Evolutionary conservation across 2,329 filamentous ascomycete species (phyloP).

Genomic region (Phoma sp.): DNA sequence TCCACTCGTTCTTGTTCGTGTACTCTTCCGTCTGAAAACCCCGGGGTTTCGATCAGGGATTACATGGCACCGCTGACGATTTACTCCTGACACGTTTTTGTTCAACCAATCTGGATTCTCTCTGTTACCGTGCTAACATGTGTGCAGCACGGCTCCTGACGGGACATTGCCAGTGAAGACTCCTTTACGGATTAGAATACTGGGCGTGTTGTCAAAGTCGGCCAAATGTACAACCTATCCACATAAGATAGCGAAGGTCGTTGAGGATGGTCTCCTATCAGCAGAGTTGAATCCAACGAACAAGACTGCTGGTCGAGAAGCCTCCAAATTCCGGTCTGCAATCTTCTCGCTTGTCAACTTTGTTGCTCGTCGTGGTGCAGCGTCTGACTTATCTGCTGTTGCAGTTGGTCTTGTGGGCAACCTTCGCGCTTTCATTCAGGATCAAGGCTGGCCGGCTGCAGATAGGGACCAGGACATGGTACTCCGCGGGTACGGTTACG

Average conservation of each 20-base stretch:
- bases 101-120: too few species aligned
- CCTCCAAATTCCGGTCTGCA: constrained; percentile 79
- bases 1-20: neutral
- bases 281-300: constrained; percentile 40
- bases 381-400: constrained; percentile 67
- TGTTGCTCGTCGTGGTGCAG: constrained; percentile 76
- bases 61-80: too few species aligned
- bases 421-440: constrained; percentile 75
- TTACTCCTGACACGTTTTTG: too few species aligned
- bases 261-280: constrained; percentile 69
- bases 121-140: constrained; percentile 1
- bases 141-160: constrained; percentile 45
- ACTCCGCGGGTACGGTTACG: constrained; percentile 83
- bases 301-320: constrained; percentile 70
- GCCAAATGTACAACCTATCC: constrained; percentile 74
- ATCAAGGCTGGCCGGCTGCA: constrained; percentile 82
- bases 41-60: neutral
- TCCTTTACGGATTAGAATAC: constrained; percentile 77
- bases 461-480: constrained; percentile 63
- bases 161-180: constrained; percentile 60
- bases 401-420: constrained; percentile 72
- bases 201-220: constrained; percentile 80
- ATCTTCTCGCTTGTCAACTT: constrained; percentile 89
- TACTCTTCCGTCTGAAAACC: neutral
- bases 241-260: constrained; percentile 71